These are phyloP conservation scores for Friedmanniomyces endolithicus DNA, from an alignment of 495 filamentous ascomycete species.

Conservation along the genomic window DNA sequence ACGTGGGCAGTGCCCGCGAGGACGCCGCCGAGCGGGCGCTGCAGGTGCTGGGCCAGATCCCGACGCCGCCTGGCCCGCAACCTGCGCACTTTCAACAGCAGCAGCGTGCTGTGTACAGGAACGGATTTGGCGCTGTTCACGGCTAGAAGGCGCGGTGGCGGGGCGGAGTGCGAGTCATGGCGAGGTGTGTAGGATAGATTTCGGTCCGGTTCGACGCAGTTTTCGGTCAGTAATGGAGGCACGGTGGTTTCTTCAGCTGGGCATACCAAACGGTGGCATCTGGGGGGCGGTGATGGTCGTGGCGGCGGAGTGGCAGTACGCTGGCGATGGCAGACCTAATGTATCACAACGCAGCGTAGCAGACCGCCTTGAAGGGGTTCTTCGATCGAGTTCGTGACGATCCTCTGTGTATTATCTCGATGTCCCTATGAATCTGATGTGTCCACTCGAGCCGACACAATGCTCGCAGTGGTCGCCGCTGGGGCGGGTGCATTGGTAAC, in stretches of 20 bases:
- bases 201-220: background rate
- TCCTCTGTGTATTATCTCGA: no score
- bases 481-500: no score
- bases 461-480: no score
- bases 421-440: no score
- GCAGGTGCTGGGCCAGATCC: slow-evolving; percentile 15
- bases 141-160: background rate
- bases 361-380: background rate
- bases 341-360: background rate
- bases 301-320: background rate
- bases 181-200: background rate
- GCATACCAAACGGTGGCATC: background rate
- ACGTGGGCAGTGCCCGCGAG: slow-evolving; percentile 76
- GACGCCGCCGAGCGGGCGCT: slow-evolving; percentile 53
- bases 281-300: background rate
- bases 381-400: background rate
- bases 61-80: slow-evolving; percentile 1
- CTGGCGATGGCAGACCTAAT: background rate
- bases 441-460: no score
- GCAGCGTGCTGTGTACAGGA: slow-evolving; percentile 5
- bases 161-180: background rate
- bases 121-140: background rate
- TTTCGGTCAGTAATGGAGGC: background rate
- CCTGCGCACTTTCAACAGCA: slow-evolving; percentile 15
- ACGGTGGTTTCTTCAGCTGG: background rate